Percentiles rank a stretch among this genome's conserved stretches.
phyloP scores from a whole-genome alignment of 2,329 filamentous ascomycete genomes.

The Aspergillus floridensis region DNA sequence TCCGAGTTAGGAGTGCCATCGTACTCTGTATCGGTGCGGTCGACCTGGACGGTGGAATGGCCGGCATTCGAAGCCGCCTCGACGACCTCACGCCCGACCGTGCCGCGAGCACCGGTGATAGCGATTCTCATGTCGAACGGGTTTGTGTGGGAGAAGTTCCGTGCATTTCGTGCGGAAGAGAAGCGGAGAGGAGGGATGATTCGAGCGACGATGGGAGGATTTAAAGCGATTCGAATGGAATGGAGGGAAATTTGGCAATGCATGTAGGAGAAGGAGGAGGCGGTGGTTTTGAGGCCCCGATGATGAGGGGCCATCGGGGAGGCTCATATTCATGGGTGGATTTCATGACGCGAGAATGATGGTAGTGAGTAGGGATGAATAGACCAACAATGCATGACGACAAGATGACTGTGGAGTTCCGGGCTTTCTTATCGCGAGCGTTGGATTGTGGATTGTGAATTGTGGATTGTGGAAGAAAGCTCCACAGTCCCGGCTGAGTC shows the following conservation, averaged over 20 bases:
- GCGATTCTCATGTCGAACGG: conserved; percentile 38
- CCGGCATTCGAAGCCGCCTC: conserved; percentile 32
- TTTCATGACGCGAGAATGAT: conserved; percentile 11
- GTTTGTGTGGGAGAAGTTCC: not conserved
- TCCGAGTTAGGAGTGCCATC: conserved; percentile 33
- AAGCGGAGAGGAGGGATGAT: not conserved
- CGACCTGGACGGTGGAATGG: conserved; percentile 35
- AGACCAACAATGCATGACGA: no score
- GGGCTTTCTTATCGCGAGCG: no score
- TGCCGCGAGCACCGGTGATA: conserved; percentile 40
- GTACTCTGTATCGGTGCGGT: conserved; percentile 30
- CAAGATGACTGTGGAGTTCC: no score
- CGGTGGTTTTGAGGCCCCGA: not conserved
- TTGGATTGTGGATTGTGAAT: no score
- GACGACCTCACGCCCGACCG: conserved; percentile 30
- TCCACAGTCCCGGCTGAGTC: no score
- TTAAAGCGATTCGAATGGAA: no score
- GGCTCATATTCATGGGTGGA: not conserved
- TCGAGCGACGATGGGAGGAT: not conserved
- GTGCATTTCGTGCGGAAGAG: conserved; percentile 21
- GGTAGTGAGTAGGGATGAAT: not conserved
- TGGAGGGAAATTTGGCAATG: not conserved
- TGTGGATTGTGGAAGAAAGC: no score
- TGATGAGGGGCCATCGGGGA: not conserved
- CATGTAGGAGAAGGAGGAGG: not conserved